Percentiles rank a stretch among this genome's conserved stretches.
Conservation (phyloP, 768 basidiomycete genomes). For the Wakefieldia striispora region DNA sequence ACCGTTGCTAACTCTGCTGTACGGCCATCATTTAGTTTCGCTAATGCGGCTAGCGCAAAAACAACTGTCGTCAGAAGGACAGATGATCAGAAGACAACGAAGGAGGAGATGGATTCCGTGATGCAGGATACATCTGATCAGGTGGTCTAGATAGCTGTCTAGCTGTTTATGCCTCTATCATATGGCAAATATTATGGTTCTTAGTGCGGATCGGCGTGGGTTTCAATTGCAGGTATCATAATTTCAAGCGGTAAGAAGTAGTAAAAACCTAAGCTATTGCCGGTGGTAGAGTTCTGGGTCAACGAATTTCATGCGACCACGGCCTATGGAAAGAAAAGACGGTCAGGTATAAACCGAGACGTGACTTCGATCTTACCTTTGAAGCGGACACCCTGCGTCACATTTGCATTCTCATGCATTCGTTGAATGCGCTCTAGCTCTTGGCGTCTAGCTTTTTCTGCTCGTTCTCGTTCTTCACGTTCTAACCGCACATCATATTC, state of each 20-base stretch:
- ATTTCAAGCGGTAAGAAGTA: not conserved
- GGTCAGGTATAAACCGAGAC: not conserved
- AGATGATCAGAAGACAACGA: conserved; percentile 16
- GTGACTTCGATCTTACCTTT: conserved; percentile 45
- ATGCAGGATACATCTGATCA: conserved; percentile 16
- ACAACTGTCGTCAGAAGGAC: conserved; percentile 11
- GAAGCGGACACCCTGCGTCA: conserved; percentile 52
- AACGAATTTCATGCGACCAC: conserved; percentile 66
- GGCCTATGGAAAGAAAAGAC: conserved; percentile 35
- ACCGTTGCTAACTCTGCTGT: conserved; percentile 45
- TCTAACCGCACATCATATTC: conserved; percentile 70
- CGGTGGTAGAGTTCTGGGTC: conserved; percentile 51
- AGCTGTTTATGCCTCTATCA: conserved; percentile 17
- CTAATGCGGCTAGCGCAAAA: conserved; percentile 59
- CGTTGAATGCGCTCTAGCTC: conserved; percentile 51
- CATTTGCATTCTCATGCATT: conserved; percentile 32
- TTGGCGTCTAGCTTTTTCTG: conserved; percentile 43
- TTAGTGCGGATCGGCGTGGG: not conserved
- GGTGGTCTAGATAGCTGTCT: conserved; percentile 14
- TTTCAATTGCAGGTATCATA: conserved; percentile 2
- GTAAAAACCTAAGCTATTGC: conserved; percentile 9
- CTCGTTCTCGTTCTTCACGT: conserved; percentile 60
- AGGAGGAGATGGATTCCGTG: conserved; percentile 4
- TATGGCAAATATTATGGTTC: conserved; percentile 6
- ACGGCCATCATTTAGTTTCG: conserved; percentile 78